Evolutionary conservation across 2,329 filamentous ascomycete species (phyloP), one percentile per base, ranked within the genome.

Genomic region (Calonectria multiphialidica): DNA sequence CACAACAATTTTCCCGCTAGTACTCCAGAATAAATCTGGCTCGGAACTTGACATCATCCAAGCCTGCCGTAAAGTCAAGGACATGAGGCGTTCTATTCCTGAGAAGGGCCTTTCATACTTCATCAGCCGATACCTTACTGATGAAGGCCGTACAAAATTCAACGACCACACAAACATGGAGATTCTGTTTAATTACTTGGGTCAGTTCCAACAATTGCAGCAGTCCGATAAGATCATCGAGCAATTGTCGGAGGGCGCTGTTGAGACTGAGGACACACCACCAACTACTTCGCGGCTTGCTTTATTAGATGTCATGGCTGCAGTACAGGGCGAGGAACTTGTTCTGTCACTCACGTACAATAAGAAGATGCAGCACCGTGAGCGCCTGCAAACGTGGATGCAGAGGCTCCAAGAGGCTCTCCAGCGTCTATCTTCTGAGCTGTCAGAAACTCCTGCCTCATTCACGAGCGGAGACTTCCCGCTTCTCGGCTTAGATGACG

Each of bases 1-100:
- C 68, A 82, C 83, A 1, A 81, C 80, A 1, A 72, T 84, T 28
- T 79, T 68, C 50, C 82, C 82, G 0, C 71, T 82, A 13, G 59
- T 69, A 16, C 37, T 72, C 7, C 3, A 59, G 21, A 59, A 40
- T 4, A 59, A 59, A 15, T 23, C 53, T 23, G 23, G 21, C 13
- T 59, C 53, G 1, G 35, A 2, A 3, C 53, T 59, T 25, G 35
- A 40, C 2, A 25, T 59, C 18, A 59, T 59, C 53, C 35, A 59
- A 13, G 33, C 37, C 3, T 65, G 80, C 30, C 69, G 71, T 12
- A 63, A 55, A 13, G 72, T 72, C 15, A 80, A 80, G 53, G 78
- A 81, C 42, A 73, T 55, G 8, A 71, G 74, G 5, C 71, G 76
- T 9, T 49, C 55, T 5, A 61, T 76, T 4, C 53, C 73, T 5